Base-by-base conservation (phyloP, 2,329 filamentous ascomycete species). In the Penicillium vulpinum region DNA sequence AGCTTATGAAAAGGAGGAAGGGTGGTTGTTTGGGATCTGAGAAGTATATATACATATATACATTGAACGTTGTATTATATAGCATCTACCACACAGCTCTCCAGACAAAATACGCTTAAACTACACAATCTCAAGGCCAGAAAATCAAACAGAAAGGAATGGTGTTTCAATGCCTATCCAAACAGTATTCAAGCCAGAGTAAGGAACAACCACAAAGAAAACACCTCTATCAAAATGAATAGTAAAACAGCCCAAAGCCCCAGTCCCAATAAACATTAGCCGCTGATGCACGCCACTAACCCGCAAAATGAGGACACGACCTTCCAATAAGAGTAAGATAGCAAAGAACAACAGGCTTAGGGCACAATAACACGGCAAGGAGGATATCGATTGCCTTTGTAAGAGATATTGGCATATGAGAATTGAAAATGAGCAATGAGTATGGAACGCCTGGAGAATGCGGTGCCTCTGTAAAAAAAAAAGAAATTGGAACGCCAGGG, bases 401-500 rank as follows among this genome's bases (percentile, higher is more conserved):
- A 41, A 38, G 22, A 40, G 35, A 28, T 50, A 21, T 39, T 38
- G 48, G 22, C 10, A 43, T 16, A 44, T 47, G 33, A n/a, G 11
- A 26, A 39, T n/a, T n/a, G 26, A 18, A 31, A 22, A 38, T 41
- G 35, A 26, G 36, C 5, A 51, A 39, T 29, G 24, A 51, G 28
- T 16, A 51, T 44, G 16, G 33, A 51, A 51, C 49, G 39, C 49
- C 49, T 11, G 38, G 36, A 51, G 39, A 35, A 44, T 41, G 26
- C 35, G 35, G 38, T 45, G 26, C 15, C 36, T 41, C 18, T n/a
- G 39, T 26, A 43, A 33, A 51, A 51, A 35, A 43, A 33, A 51
- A 51, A 35, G 7, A 47, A 50, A 40, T 41, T 49, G 22, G 28
- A 55, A 56, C 45, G 55, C 35, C 41, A 58, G 45, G 51, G 53